Conservation (phyloP, 2,329 filamentous ascomycete genomes). For the Biscogniauxia mediterranea region DNA sequence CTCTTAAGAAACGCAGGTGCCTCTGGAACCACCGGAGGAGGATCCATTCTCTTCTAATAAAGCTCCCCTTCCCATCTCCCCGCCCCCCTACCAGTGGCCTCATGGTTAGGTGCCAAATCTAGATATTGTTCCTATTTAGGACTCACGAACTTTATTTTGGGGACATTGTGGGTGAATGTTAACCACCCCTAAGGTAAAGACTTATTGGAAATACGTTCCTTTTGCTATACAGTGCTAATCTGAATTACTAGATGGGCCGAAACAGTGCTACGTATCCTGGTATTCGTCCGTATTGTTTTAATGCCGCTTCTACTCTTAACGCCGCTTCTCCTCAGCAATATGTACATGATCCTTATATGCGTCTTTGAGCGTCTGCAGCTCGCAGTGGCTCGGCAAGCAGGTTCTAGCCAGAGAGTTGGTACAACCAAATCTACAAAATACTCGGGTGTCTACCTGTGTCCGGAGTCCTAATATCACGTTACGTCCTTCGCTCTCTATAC, state of each 20-base stretch:
- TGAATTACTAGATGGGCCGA: not conserved
- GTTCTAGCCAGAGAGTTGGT: not conserved
- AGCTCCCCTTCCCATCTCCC: not conserved
- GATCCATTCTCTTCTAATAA: conserved; percentile 19
- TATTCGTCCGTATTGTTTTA: not conserved
- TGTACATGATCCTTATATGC: not conserved
- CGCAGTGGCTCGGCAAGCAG: not conserved
- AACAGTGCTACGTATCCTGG: not conserved
- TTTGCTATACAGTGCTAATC: not conserved
- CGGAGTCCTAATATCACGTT: not conserved
- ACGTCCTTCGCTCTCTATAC: not conserved
- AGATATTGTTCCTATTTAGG: too few relatives aligned
- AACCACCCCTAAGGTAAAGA: too few relatives aligned
- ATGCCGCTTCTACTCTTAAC: not conserved
- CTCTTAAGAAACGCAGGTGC: conserved; percentile 39
- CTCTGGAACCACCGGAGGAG: conserved; percentile 12
- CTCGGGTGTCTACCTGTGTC: not conserved
- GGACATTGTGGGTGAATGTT: too few relatives aligned
- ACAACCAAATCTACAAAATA: not conserved
- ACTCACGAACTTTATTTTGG: too few relatives aligned
- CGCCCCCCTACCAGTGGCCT: too few relatives aligned
- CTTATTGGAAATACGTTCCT: too few relatives aligned
- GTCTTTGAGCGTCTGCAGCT: not conserved
- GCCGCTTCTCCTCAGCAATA: too few relatives aligned
- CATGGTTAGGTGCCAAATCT: not conserved